A percentile compares a stretch with the other conserved stretches of the same genome.
These are phyloP conservation scores for Backusella circina DNA, from an alignment of 192 early-diverging fungal genomes.

Conservation along the genomic window DNA sequence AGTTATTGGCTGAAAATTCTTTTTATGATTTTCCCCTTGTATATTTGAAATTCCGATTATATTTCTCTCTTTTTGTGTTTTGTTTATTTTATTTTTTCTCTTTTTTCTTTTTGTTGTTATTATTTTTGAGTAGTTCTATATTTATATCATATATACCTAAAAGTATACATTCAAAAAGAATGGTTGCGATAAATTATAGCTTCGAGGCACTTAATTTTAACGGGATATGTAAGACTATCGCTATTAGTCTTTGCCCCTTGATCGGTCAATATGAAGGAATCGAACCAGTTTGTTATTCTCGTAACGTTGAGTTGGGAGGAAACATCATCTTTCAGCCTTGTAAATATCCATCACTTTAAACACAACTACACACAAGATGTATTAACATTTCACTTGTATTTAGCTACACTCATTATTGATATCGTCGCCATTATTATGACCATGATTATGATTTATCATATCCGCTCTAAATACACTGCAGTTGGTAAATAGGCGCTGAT, in stretches of 20 bases:
- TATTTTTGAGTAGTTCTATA: conserved; percentile 1
- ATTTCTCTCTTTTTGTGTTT: neutral
- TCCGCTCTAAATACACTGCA: conserved; percentile 97
- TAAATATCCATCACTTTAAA: conserved; percentile 21
- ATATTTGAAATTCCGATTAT: neutral
- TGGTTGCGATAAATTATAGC: conserved; percentile 28
- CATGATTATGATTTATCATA: conserved; percentile 97
- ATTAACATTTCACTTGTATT: neutral
- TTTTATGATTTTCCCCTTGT: neutral
- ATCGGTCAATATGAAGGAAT: conserved; percentile 73
- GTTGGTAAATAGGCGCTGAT: conserved; percentile 63
- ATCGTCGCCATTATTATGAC: conserved; percentile 94
- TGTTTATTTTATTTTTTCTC: neutral
- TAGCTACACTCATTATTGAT: conserved; percentile 91
- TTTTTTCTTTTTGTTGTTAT: neutral
- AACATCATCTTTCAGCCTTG: conserved; percentile 90
- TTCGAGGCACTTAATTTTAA: conserved; percentile 82
- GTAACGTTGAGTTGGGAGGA: conserved; percentile 87
- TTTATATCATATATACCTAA: neutral
- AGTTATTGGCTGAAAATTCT: conserved; percentile 1
- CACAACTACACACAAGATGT: neutral
- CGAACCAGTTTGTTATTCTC: conserved; percentile 91
- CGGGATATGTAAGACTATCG: conserved; percentile 81
- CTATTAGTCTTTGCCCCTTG: conserved; percentile 87
- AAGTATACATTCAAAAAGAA: conserved; percentile 4